Evolutionary conservation across 2,329 filamentous ascomycete species (phyloP).

Genomic region (Hypoxylon sp.): DNA sequence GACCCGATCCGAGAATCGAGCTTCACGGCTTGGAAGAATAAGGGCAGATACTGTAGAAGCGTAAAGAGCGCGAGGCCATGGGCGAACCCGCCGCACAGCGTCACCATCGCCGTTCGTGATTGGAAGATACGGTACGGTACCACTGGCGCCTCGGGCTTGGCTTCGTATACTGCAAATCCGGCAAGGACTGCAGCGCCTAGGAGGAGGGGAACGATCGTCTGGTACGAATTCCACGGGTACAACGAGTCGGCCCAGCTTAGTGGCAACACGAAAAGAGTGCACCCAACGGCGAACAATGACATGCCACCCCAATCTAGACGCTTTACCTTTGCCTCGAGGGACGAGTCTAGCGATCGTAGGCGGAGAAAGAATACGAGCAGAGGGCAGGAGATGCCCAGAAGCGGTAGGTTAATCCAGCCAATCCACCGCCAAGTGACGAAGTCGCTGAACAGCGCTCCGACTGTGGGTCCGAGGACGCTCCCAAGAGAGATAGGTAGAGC

Average conservation of each 20-base stretch:
- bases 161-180: conserved; percentile 51
- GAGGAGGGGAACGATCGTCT: conserved; percentile 52
- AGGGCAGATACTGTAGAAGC: conserved; percentile 51
- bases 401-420: conserved; percentile 51
- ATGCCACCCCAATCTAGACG: conserved; percentile 53
- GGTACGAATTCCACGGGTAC: conserved; percentile 52
- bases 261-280: conserved; percentile 47
- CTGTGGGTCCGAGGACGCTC: conserved; percentile 47
- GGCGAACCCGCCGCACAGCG: conserved; percentile 47
- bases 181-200: conserved; percentile 48
- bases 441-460: conserved; percentile 49
- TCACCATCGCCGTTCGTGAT: conserved; percentile 42
- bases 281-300: conserved; percentile 45
- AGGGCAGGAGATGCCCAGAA: conserved; percentile 40
- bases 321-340: conserved; percentile 36
- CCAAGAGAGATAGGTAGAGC: conserved; percentile 49
- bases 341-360: conserved; percentile 37
- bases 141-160: conserved; percentile 47
- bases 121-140: conserved; percentile 52
- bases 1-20: conserved; percentile 48
- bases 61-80: conserved; percentile 52
- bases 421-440: conserved; percentile 50
- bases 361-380: conserved; percentile 42
- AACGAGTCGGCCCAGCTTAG: conserved; percentile 53
- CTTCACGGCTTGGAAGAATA: conserved; percentile 53